Percentiles rank a stretch among this genome's conserved stretches.
Conservation (phyloP, 305 asterid genomes). For the Solanum hybrid region DNA sequence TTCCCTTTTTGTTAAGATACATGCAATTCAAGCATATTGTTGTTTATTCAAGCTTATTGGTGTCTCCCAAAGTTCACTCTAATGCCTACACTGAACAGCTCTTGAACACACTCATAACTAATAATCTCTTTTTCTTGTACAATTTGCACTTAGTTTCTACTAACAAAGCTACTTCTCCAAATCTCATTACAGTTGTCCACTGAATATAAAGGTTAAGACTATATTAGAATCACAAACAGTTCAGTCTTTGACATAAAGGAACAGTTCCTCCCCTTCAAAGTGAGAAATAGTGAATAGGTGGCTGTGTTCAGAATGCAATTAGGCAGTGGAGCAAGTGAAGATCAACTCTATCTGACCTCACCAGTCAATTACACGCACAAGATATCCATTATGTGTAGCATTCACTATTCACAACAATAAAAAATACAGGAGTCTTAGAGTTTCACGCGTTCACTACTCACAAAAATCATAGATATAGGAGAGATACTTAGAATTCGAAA, state of each 20-base stretch:
- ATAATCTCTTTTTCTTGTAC: neutral
- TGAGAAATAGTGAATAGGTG: neutral
- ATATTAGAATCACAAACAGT: neutral
- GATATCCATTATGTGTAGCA: neutral
- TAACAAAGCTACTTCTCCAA: neutral
- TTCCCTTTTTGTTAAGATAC: neutral
- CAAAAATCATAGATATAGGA: neutral
- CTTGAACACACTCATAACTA: neutral
- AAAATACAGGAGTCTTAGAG: neutral
- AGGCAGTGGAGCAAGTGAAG: neutral
- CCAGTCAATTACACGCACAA: neutral
- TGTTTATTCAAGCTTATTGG: neutral
- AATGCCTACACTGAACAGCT: neutral
- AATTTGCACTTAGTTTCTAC: neutral
- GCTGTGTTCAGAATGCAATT: neutral
- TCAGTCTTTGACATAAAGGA: neutral
- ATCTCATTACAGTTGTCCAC: neutral
- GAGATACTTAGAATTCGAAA: neutral
- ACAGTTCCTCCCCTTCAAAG: neutral
- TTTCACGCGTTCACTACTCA: neutral
- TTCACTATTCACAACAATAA: neutral
- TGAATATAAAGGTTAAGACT: neutral
- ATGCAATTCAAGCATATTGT: constrained; percentile 3
- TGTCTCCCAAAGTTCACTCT: neutral
- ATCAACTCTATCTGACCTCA: neutral